These are phyloP conservation scores for Bromus sterilis DNA, from an alignment of 176 grass and related monocot genomes.

Conservation along the genomic window DNA sequence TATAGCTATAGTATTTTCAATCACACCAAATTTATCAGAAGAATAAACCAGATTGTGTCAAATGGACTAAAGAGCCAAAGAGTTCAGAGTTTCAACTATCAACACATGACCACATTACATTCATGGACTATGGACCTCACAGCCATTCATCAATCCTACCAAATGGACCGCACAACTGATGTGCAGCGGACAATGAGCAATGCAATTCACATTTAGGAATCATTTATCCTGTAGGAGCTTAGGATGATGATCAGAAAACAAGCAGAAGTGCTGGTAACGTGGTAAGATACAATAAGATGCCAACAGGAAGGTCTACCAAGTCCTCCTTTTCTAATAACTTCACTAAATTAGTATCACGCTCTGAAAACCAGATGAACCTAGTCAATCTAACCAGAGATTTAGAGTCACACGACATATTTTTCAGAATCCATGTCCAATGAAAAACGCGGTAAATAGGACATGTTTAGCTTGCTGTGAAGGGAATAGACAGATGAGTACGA, in stretches of 20 bases:
- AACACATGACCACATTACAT: background rate
- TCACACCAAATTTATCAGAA: background rate
- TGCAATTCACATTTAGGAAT: background rate
- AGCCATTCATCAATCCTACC: background rate
- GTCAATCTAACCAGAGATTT: background rate
- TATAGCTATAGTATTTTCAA: background rate
- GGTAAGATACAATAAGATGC: too few relatives aligned
- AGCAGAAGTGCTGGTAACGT: too few relatives aligned
- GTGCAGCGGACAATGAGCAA: background rate
- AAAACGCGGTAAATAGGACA: background rate
- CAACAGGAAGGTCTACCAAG: background rate
- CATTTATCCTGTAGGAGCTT: background rate
- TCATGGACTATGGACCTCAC: background rate
- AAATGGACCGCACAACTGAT: constrained; percentile 1
- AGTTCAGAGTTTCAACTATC: background rate
- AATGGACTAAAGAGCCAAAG: background rate
- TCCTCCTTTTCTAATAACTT: background rate
- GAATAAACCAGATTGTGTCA: background rate
- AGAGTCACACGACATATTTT: background rate
- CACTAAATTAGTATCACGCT: background rate
- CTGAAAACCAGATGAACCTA: background rate
- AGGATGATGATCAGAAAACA: constrained; percentile 5
- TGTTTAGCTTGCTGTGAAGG: background rate
- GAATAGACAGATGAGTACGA: background rate
- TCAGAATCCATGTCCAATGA: background rate